Percentiles rank a stretch among this genome's conserved stretches.
Conservation (phyloP, 2,329 filamentous ascomycete species). For the Biscogniauxia mediterranea region DNA sequence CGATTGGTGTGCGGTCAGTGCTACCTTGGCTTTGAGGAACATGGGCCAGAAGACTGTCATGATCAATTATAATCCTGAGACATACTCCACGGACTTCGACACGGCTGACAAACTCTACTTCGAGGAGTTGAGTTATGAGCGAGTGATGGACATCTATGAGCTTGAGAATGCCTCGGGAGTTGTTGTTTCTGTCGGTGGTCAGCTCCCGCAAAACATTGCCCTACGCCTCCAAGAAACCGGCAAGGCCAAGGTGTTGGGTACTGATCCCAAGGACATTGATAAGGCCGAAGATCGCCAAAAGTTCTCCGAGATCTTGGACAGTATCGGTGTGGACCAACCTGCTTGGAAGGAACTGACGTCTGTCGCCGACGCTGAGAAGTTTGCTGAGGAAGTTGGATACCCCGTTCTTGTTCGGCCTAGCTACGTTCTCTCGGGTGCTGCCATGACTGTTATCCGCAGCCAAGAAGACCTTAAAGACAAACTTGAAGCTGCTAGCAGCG, state of each 20-base stretch:
- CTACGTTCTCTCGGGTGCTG: conserved; percentile 95
- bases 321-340: conserved; percentile 93
- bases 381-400: conserved; percentile 82
- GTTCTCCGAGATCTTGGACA: conserved; percentile 96
- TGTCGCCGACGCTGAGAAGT: conserved; percentile 80
- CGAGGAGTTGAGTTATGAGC: conserved; percentile 93
- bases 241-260: conserved; percentile 86
- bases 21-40: conserved; percentile 75
- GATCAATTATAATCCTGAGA: conserved; percentile 92
- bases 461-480: conserved; percentile 91
- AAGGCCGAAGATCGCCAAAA: conserved; percentile 98
- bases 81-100: conserved; percentile 81
- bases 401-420: conserved; percentile 92
- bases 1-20: conserved; percentile 95
- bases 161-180: conserved; percentile 82
- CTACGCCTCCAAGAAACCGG: conserved; percentile 89
- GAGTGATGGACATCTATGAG: conserved; percentile 99
- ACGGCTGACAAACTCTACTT: conserved; percentile 92
- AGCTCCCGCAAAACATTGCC: conserved; percentile 96
- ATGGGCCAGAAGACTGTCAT: conserved; percentile 97
- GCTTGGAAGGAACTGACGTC: conserved; percentile 97
- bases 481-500: conserved; percentile 82
- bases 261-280: conserved; percentile 91
- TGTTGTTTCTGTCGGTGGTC: conserved; percentile 92
- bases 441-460: conserved; percentile 95